phyloP scores from a whole-genome alignment of 768 basidiomycete genomes.

The Tylopilus felleus region DNA sequence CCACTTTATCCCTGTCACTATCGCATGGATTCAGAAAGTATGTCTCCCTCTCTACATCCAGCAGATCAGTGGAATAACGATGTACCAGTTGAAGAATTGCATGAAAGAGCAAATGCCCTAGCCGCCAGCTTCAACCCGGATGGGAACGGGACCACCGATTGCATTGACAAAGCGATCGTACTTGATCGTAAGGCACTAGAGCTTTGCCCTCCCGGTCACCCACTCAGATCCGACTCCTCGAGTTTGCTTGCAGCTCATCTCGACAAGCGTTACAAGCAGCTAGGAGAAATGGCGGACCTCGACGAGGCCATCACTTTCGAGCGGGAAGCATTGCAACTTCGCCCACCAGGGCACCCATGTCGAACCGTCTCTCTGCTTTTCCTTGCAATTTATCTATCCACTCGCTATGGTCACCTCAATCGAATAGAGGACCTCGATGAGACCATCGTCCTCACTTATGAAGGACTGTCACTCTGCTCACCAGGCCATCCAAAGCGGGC shows the following conservation, averaged over 20 bases:
- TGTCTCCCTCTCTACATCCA: no score
- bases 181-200: background rate
- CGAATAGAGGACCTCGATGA: background rate
- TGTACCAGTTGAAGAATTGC: no score
- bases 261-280: background rate
- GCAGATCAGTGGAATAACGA: no score
- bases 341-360: background rate
- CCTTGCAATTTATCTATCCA: background rate
- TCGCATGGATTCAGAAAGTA: no score
- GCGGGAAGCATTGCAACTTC: background rate
- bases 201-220: background rate
- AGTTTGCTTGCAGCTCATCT: background rate
- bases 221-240: background rate
- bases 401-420: background rate
- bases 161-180: background rate
- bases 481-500: background rate
- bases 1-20: no score
- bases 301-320: background rate
- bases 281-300: background rate
- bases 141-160: background rate
- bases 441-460: background rate
- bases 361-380: background rate
- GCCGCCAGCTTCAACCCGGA: background rate
- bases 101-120: background rate
- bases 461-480: background rate